These are phyloP conservation scores for Leccinum sublutescens DNA, from an alignment of 768 basidiomycete genomes.

Conservation along the genomic window DNA sequence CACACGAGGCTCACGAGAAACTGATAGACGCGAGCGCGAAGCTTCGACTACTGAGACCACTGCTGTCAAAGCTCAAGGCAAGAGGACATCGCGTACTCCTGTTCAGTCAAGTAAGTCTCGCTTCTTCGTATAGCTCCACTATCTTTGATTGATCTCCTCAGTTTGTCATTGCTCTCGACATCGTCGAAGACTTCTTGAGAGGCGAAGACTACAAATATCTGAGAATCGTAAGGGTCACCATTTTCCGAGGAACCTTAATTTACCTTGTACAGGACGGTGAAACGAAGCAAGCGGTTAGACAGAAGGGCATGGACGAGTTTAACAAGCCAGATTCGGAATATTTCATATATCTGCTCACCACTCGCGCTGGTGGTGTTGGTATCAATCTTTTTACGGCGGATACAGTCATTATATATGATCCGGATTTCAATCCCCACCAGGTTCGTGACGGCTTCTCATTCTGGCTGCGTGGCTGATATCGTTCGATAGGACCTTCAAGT, in stretches of 20 bases:
- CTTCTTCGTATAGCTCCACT: not conserved
- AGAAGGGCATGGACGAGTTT: slow-evolving; percentile 94
- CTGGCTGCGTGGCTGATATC: slow-evolving; percentile 10
- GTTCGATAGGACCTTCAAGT: slow-evolving; percentile 77
- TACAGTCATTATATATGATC: slow-evolving; percentile 91
- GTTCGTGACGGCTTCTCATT: slow-evolving; percentile 36
- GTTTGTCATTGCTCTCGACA: slow-evolving; percentile 86
- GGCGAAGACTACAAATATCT: slow-evolving; percentile 82
- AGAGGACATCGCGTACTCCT: slow-evolving; percentile 86
- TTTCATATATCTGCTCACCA: slow-evolving; percentile 89
- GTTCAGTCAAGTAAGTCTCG: slow-evolving; percentile 76
- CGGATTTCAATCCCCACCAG: slow-evolving; percentile 98
- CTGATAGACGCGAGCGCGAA: slow-evolving; percentile 86
- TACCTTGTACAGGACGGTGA: slow-evolving; percentile 69
- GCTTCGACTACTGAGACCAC: slow-evolving; percentile 67
- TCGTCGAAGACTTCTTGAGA: slow-evolving; percentile 83
- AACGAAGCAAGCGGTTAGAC: slow-evolving; percentile 80
- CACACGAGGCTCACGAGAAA: slow-evolving; percentile 67
- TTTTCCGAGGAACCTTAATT: slow-evolving; percentile 5
- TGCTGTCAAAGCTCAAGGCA: slow-evolving; percentile 81
- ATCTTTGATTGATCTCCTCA: slow-evolving; percentile 30
- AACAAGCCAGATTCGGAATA: slow-evolving; percentile 84
- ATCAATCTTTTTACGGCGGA: slow-evolving; percentile 93
- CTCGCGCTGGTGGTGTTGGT: slow-evolving; percentile 91
- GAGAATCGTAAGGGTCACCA: slow-evolving; percentile 56